Evolutionary conservation across 352 stramenopile genomes (phyloP), one percentile per base, ranked within the genome.

Genomic region (Phytophthora cactorum): DNA sequence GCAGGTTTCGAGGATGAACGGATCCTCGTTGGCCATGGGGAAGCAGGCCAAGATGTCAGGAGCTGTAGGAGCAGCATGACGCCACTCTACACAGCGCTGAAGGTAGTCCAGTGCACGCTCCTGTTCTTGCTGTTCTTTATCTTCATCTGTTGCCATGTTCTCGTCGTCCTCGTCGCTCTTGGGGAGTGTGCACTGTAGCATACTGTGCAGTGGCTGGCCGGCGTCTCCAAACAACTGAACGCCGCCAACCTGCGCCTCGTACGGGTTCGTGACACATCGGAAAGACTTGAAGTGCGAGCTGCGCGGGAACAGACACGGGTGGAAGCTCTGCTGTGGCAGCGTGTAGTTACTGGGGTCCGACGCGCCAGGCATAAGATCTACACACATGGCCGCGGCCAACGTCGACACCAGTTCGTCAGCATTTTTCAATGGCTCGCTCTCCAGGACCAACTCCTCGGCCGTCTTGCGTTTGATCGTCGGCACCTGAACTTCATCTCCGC

Each of bases 311-410:
- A 99, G 62, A 75, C 91, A 98, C 25, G 82, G 81, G 72, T 99
- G 96, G 32, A 99, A 84, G 12, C 96, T 97, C 71, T 98, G 90
- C 77, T 99, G 97, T 10, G 96, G 96, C 70, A 98, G 85, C 46
- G 82, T 79, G 58, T 91, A 89, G 67, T 92, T 93, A 66, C 82
- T 97, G 2, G 96, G 96, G 74, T 98, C 96, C 38, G 75, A 79
- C 25, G 74, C 69, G 28, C 94, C 93, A 1, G 95, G 95, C 75
- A 98, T 90, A 27, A 98, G 71, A 65, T 98, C 96, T 7, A 98
- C 81, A n/a, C 90, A 86, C 77, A 98, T 92, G 52, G 82, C 80
- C 4, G 78, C 72, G 5, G 89, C 82, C 7, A 96, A 70, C 10
- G 82, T 82, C 0, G 89, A 89, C 56, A 97, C 70, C 34, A 89